These are phyloP conservation scores for Solanum lycopersicoides DNA, from an alignment of 257 asterid genomes.

Conservation along the genomic window DNA sequence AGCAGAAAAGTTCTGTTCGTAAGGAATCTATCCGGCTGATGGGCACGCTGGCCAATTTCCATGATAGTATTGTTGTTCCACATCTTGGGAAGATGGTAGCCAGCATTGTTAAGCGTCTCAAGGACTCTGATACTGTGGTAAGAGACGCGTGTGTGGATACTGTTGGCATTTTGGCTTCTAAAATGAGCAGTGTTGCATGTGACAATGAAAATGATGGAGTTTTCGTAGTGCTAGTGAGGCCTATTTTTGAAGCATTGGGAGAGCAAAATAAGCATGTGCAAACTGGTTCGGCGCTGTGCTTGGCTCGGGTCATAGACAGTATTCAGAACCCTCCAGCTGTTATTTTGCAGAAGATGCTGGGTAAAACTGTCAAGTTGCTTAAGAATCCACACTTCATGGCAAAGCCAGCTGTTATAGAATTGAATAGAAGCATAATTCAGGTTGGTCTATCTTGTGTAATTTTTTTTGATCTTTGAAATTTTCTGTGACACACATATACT, in stretches of 20 bases:
- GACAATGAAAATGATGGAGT: slow-evolving; percentile 49
- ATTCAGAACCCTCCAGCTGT: slow-evolving; percentile 65
- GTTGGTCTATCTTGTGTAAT: slow-evolving; percentile 15
- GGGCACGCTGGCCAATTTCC: slow-evolving; percentile 60
- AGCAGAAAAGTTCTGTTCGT: slow-evolving; percentile 76
- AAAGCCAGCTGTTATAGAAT: slow-evolving; percentile 84
- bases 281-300: slow-evolving; percentile 77
- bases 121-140: slow-evolving; percentile 82
- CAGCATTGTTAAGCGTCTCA: slow-evolving; percentile 79
- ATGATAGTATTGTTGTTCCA: slow-evolving; percentile 45
- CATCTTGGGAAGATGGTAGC: slow-evolving; percentile 72
- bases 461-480: background rate
- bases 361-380: slow-evolving; percentile 67
- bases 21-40: slow-evolving; percentile 84
- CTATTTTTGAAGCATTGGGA: slow-evolving; percentile 89
- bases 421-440: slow-evolving; percentile 87
- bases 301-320: slow-evolving; percentile 74
- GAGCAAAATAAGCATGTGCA: slow-evolving; percentile 88
- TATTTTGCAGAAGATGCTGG: slow-evolving; percentile 80
- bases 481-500: too few relatives aligned
- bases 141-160: slow-evolving; percentile 83
- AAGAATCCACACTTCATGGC: slow-evolving; percentile 96
- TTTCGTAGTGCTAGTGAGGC: slow-evolving; percentile 72
- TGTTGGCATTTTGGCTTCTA: slow-evolving; percentile 67
- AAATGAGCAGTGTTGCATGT: slow-evolving; percentile 30